Evolutionary conservation across 1,139 yeast genomes (phyloP), one percentile per base, ranked within the genome.

Genomic region (Lizanozyma gosingica): DNA sequence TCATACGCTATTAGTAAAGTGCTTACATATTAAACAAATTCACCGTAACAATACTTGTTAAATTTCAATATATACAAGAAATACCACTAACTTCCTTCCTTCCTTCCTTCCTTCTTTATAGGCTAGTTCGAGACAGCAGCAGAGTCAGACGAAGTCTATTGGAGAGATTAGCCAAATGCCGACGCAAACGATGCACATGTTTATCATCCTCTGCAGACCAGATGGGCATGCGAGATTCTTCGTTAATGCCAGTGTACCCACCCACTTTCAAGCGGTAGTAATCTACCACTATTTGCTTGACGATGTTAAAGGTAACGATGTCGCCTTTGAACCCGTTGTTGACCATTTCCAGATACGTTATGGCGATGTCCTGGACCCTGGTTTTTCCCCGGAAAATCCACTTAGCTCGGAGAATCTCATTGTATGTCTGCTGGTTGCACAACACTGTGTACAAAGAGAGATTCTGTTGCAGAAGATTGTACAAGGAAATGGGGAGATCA

Each of bases 241-340:
- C 29, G 29, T 22, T 22, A 22, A 22, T 14, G 18, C 14, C 17
- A 4, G 16, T 15, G 29, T 22, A 22, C 38, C 57, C 57, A 9
- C 67, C 69, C 56, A 56, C 55, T 43, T 62, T 62, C 44, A 68
- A 49, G 15, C 54, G 49, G 43, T 65, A 56, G 43, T 68, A 67
- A 39, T 68, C 71, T 17, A 59, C 40, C 27, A 69, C 54, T 4
- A 69, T 63, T 41, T 60, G 60, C 43, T 61, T 65, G 36, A 70
- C 44, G 22, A 65, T 62, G 39, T 62, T 59, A 41, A 62, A 64
- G 1, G 76, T 70, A 15, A 47, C 45, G 14, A 56, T 33, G 43
- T 70, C 66, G 2, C 75, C 75, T 15, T 47, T 43, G 43, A 65
- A 67, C 17, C 76, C 76, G 45, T 65, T 64, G 43, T 66, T 65